These are phyloP conservation scores for Penicillium expansum DNA, from an alignment of 2,329 filamentous ascomycete genomes.

Conservation along the genomic window DNA sequence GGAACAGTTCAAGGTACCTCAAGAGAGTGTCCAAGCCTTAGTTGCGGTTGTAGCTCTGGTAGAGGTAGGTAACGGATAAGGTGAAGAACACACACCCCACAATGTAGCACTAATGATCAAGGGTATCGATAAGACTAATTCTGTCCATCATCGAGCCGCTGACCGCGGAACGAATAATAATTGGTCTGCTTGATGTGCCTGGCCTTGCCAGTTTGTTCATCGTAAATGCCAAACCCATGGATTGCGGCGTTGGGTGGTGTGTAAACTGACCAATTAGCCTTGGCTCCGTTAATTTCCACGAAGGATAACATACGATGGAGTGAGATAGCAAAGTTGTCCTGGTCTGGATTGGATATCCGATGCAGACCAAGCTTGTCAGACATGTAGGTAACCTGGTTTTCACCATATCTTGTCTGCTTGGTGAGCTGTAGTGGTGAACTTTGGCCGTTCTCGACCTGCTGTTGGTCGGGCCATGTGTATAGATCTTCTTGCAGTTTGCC, in stretches of 20 bases:
- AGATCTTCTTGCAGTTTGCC: slow-evolving; percentile 78
- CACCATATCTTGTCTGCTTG: slow-evolving; percentile 64
- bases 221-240: slow-evolving; percentile 77
- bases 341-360: slow-evolving; percentile 71
- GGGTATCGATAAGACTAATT: not conserved
- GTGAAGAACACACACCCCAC: not conserved
- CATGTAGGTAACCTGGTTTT: slow-evolving; percentile 84
- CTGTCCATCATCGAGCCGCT: slow-evolving; percentile 26
- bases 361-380: slow-evolving; percentile 83
- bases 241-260: slow-evolving; percentile 86
- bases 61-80: not conserved
- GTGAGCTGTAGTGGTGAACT: slow-evolving; percentile 60
- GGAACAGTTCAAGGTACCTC: not conserved
- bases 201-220: slow-evolving; percentile 70
- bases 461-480: slow-evolving; percentile 66
- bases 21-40: not conserved
- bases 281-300: not conserved
- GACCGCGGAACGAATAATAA: slow-evolving; percentile 65
- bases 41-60: too few species aligned
- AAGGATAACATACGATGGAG: slow-evolving; percentile 61
- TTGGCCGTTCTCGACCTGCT: slow-evolving; percentile 46
- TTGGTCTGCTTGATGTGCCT: slow-evolving; percentile 68
- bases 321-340: slow-evolving; percentile 73
- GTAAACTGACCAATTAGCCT: slow-evolving; percentile 55
- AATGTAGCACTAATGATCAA: not conserved